These are phyloP conservation scores for Dothistroma septosporum DNA, from an alignment of 2,329 filamentous ascomycete species.

Conservation along the genomic window DNA sequence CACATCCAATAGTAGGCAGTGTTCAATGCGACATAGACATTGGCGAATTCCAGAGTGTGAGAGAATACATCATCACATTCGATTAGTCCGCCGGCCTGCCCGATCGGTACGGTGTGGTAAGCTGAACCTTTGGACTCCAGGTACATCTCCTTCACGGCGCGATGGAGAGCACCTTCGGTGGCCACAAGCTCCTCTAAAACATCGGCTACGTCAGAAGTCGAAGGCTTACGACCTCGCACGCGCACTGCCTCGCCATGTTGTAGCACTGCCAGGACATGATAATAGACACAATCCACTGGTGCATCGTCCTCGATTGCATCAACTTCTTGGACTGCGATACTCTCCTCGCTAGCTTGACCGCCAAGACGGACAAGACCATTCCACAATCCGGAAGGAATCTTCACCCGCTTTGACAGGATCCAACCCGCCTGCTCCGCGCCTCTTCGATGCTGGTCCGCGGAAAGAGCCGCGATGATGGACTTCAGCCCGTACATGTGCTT, in stretches of 20 bases:
- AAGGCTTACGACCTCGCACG: not conserved
- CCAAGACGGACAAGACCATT: not conserved
- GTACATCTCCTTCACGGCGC: constrained; percentile 1
- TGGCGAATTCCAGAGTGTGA: not conserved
- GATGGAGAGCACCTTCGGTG: not conserved
- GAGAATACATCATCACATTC: not conserved
- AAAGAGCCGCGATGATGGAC: not conserved
- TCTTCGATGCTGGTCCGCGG: not conserved
- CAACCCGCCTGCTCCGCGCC: not conserved
- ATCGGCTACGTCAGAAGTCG: not conserved
- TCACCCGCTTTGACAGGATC: constrained; percentile 4
- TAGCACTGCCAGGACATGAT: constrained; percentile 3
- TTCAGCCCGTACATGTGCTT: not conserved
- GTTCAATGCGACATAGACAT: not conserved
- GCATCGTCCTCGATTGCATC: not conserved
- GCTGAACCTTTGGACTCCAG: not conserved
- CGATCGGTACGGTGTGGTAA: not conserved
- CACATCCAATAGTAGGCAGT: not conserved
- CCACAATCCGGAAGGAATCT: constrained; percentile 9
- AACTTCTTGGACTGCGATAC: not conserved
- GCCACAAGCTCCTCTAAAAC: constrained; percentile 3
- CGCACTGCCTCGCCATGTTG: constrained; percentile 4
- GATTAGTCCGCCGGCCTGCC: not conserved
- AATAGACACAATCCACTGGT: constrained; percentile 2
- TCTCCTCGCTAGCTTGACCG: not conserved